phyloP scores from a whole-genome alignment of 2,329 filamentous ascomycete species.

The Cytospora schulzeri region DNA sequence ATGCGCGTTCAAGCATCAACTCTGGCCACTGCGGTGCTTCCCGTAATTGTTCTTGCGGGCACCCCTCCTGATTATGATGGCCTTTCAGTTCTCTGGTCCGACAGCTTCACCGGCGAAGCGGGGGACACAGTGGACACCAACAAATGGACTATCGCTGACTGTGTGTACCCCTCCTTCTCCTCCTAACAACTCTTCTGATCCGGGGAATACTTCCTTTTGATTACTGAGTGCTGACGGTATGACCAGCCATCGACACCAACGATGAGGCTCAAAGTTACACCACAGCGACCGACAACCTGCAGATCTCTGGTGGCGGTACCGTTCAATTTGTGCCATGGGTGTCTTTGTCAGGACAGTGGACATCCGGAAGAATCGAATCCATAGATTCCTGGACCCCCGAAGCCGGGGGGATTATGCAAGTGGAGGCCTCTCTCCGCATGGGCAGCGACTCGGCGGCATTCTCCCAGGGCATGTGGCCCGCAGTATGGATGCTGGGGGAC shows the following conservation, averaged over 20 bases:
- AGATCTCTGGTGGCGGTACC: constrained; percentile 52
- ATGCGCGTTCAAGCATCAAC: constrained; percentile 29
- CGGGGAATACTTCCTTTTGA: too few relatives aligned
- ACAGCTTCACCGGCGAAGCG: constrained; percentile 44
- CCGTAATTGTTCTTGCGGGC: constrained; percentile 40
- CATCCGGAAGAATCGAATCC: constrained; percentile 57
- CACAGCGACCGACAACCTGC: constrained; percentile 48
- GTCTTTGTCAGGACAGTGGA: constrained; percentile 48
- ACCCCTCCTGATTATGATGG: constrained; percentile 43
- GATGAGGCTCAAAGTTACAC: constrained; percentile 55
- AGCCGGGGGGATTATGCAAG: constrained; percentile 47
- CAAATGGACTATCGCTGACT: constrained; percentile 46
- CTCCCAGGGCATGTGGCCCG: constrained; percentile 61
- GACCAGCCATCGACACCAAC: constrained; percentile 39
- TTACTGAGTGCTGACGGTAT: neutral
- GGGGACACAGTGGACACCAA: constrained; percentile 38
- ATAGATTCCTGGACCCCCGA: constrained; percentile 49
- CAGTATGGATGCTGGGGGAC: constrained; percentile 60
- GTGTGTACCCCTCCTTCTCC: constrained; percentile 21
- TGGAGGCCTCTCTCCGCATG: constrained; percentile 51
- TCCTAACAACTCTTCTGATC: too few relatives aligned
- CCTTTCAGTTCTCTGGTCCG: constrained; percentile 45
- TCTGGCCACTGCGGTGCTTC: constrained; percentile 34
- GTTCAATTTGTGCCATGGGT: constrained; percentile 54
- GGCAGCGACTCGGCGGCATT: constrained; percentile 41